Base-by-base conservation (phyloP, 805 yeast species). In the Candida verbasci region DNA sequence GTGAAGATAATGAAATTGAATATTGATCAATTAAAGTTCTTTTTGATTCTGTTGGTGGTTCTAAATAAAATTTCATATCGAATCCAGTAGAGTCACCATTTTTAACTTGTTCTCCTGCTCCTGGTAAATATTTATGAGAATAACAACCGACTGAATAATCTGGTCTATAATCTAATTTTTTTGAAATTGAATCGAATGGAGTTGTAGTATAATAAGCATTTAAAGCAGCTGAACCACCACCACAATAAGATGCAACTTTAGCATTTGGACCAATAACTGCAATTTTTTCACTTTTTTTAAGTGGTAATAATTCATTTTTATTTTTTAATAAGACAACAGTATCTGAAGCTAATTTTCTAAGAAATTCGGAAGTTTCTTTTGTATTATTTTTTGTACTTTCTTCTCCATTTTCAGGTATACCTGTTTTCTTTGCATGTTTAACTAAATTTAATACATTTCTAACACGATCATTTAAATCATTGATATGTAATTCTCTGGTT, bases 221-320 rank as follows among this genome's bases (percentile, higher is more conserved):
- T 20, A 58, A 43, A 15, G 56, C 41, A 8, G 65, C 63, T 5
- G 62, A 55, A 3, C 65, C 65, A n/a, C 65, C 65, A 9, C 65
- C 65, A 40, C 59, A 49, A 38, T 48, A 54, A 22, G 60, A 52
- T 9, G 53, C 42, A 26, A 28, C 29, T 40, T 56, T 56, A 20
- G 65, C 62, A 37, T 57, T 57, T 11, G 62, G 62, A 1, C 65
- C 65, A 25, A 58, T 58, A 4, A 59, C 53, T 3, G 61, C 65
- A 9, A 57, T 45, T 9, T 44, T 46, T 11, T 59, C 61, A 14
- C 47, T 39, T 43, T 62, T 68, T 26, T 47, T 48, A 38, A 59
- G 50, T 1, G 65, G 65, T 25, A 59, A 50, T 10, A 59, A 24
- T 22, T 44, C 31, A 22, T 45, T 38, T 23, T 58, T 55, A 38